Evolutionary conservation across 495 filamentous ascomycete genomes (phyloP), one percentile per base, ranked within the genome.

Genomic region (Achaetomiella virescens): DNA sequence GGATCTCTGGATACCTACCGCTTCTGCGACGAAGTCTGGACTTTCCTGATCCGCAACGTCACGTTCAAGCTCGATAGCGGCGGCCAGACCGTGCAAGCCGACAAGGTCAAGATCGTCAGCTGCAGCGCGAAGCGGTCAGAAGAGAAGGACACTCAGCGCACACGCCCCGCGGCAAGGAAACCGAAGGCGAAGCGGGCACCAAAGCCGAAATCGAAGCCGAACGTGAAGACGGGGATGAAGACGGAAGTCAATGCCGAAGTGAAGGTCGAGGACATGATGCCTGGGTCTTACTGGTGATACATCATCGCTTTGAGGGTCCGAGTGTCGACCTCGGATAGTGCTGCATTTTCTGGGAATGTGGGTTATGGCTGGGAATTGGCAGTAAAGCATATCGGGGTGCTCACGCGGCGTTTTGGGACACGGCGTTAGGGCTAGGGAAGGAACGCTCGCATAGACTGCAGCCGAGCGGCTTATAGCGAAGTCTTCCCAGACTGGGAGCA

Each of bases 21-120:
- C 62, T 99, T 97, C 80, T 99, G 95, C 78, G 95, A 99, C 72
- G 95, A 99, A 76, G 95, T 99, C 51, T 99, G 95, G 95, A 99
- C 95, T 2, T 99, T 99, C 77, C 80, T 97, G 58, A 93, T 99
- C 73, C 97, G 97, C 72, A 91, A 97, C 57, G 90, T 97, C 52
- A 90, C 84, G 22, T 96, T 99, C 81, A 97, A 97, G 75, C 84
- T 99, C 72, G 90, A 96, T 58, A 89, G 89, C 65, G 80, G 84
- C 57, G 78, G 78, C 22, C 57, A 65, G n/a, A 66, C 71, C 10
- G 73, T 81, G 1, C 74, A 71, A 2, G 73, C 77, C 7, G 90
- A 95, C 58, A 90, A 87, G 69, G 86, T 99, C 68, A 97, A 97
- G 82, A 99, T 99, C 55, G 93, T 99, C 38, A 91, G 88, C 72